These are phyloP conservation scores for Gaeumannomyces tritici DNA, from an alignment of 2,329 filamentous ascomycete species.

Conservation along the genomic window DNA sequence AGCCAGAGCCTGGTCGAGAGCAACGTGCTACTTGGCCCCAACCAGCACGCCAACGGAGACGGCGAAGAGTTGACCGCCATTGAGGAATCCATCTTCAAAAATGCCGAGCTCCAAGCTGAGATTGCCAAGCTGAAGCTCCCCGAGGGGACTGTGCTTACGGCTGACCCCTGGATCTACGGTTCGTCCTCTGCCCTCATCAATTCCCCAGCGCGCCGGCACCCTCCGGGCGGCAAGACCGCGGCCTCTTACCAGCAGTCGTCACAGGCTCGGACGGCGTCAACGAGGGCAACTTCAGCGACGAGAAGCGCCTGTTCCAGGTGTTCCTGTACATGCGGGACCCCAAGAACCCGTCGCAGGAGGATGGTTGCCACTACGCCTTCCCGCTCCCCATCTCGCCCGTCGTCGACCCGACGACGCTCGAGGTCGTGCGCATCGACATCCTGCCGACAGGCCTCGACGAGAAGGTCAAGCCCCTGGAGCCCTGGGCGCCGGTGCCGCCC, in stretches of 20 bases:
- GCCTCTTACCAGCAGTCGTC: background rate
- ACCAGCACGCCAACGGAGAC: slow-evolving; percentile 49
- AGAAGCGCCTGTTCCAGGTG: slow-evolving; percentile 38
- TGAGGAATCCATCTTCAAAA: slow-evolving; percentile 43
- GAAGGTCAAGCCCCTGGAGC: slow-evolving; percentile 33
- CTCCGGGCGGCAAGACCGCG: too few relatives aligned
- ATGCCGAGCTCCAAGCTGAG: slow-evolving; percentile 47
- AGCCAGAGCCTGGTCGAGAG: slow-evolving; percentile 38
- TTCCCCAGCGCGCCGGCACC: background rate
- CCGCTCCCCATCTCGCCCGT: slow-evolving; percentile 60
- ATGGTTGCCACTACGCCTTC: slow-evolving; percentile 61
- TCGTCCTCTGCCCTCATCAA: slow-evolving; percentile 2
- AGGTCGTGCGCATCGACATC: slow-evolving; percentile 59
- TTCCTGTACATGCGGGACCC: slow-evolving; percentile 60
- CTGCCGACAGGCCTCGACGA: slow-evolving; percentile 57
- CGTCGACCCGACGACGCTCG: slow-evolving; percentile 50
- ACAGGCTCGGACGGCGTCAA: slow-evolving; percentile 36
- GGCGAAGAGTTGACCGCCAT: slow-evolving; percentile 49
- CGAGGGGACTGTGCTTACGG: slow-evolving; percentile 45
- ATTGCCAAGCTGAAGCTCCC: slow-evolving; percentile 54
- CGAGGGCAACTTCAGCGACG: slow-evolving; percentile 9
- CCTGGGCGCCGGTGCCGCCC: slow-evolving; percentile 18
- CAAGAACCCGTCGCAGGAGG: slow-evolving; percentile 44
- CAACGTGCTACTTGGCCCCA: slow-evolving; percentile 48
- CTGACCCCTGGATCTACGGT: slow-evolving; percentile 59